These are phyloP conservation scores for Trifolium repens DNA, from an alignment of 306 rosid species.

Conservation along the genomic window DNA sequence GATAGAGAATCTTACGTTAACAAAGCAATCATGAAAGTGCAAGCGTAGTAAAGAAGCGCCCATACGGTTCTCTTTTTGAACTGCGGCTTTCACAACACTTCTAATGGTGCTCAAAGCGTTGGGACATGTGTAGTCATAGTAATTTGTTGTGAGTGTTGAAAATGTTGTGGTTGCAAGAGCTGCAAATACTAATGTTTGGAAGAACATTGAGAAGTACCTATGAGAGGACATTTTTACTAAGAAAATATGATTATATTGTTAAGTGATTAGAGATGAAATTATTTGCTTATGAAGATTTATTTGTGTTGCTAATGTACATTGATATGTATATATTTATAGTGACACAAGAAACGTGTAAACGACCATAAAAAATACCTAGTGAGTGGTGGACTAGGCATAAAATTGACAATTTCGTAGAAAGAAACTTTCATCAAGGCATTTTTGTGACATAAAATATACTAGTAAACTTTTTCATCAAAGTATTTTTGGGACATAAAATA, in stretches of 20 bases:
- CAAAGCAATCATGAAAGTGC: constrained; percentile 63
- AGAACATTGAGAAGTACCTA: neutral
- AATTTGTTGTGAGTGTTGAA: constrained; percentile 40
- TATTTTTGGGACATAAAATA: neutral
- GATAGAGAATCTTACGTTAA: constrained; percentile 39
- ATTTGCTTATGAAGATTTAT: neutral
- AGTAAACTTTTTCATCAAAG: constrained; percentile 9
- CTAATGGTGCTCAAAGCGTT: constrained; percentile 42
- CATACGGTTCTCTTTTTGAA: constrained; percentile 47
- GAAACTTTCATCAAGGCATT: constrained; percentile 34
- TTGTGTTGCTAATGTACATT: constrained; percentile 3
- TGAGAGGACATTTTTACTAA: constrained; percentile 28
- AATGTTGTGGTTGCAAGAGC: constrained; percentile 34
- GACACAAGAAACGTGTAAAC: neutral
- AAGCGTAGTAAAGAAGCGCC: constrained; percentile 55
- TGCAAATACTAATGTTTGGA: constrained; percentile 25
- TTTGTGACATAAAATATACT: neutral
- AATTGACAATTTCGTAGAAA: constrained; percentile 28
- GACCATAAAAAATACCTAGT: neutral
- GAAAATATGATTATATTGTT: neutral
- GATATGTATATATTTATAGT: constrained; percentile 35
- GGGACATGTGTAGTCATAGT: constrained; percentile 49
- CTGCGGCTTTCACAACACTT: constrained; percentile 37
- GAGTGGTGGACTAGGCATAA: constrained; percentile 26
- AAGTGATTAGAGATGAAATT: neutral